Percentiles rank a stretch among this genome's conserved stretches.
phyloP scores from a whole-genome alignment of 2,329 filamentous ascomycete genomes.

The Fusarium sp. region DNA sequence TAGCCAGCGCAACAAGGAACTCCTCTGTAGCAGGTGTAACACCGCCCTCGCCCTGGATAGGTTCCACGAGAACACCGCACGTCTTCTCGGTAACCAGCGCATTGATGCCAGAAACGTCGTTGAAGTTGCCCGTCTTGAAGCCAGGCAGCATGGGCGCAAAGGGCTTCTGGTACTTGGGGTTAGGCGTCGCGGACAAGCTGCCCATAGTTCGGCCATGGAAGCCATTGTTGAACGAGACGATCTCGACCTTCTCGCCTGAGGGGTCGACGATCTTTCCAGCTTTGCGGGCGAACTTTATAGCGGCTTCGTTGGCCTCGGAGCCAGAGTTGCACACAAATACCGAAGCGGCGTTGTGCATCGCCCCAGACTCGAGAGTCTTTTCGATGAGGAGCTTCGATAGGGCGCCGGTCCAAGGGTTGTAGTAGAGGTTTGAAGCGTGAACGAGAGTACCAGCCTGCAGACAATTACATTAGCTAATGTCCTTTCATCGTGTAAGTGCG shows the following conservation, averaged over 20 bases:
- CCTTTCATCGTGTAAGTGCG: too few relatives aligned
- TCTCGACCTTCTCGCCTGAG: constrained; percentile 79
- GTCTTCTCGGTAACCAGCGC: constrained; percentile 85
- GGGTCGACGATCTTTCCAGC: constrained; percentile 82
- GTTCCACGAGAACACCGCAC: constrained; percentile 95
- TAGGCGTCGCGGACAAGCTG: constrained; percentile 92
- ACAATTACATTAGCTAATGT: neutral
- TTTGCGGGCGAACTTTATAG: constrained; percentile 96
- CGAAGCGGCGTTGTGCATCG: constrained; percentile 82
- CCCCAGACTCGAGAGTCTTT: constrained; percentile 82
- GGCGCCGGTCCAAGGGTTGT: constrained; percentile 94
- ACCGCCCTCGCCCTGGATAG: constrained; percentile 96
- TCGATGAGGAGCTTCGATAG: constrained; percentile 88
- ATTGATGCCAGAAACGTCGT: constrained; percentile 80
- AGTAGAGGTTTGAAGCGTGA: constrained; percentile 96
- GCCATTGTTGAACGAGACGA: constrained; percentile 91
- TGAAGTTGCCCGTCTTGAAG: constrained; percentile 88
- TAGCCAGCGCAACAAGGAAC: constrained; percentile 86
- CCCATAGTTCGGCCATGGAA: constrained; percentile 99
- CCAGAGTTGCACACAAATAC: constrained; percentile 98
- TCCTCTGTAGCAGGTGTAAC: constrained; percentile 86
- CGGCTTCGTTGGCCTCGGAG: constrained; percentile 96
- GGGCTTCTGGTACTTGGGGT: constrained; percentile 96
- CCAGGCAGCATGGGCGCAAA: constrained; percentile 97
- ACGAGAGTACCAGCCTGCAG: constrained; percentile 78